Base-by-base conservation (phyloP, 768 basidiomycete genomes). In the Coprinellus micaceus region DNA sequence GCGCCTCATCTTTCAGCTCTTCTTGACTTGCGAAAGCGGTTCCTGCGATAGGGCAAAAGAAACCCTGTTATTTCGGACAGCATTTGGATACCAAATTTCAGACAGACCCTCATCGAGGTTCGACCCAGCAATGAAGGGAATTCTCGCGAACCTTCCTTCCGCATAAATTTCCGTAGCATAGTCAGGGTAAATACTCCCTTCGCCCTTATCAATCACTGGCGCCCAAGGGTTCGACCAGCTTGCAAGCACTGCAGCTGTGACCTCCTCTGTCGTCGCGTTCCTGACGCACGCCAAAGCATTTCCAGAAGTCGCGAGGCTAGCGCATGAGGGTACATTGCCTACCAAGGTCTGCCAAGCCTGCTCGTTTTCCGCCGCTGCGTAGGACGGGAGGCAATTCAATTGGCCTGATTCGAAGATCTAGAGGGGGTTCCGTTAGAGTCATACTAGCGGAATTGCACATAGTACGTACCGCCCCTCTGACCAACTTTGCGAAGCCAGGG, bases 111-210 rank as follows among this genome's bases (percentile, higher is more conserved):
- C 79, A 60, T 81, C 78, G 4, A 74, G 63, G 58, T 67, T 71
- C 5, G 75, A 73, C 13, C 79, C 78, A 44, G 74, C 64, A 25
- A 81, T 79, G 58, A 78, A 77, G 0, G 79, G 78, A 2, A 81
- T 55, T 17, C 64, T 61, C 0, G 74, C 61, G 49, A 71, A 71
- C 59, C 49, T 61, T 2, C 49, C 69, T 58, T 21, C 66, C 43
- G 54, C 52, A 5, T 66, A 62, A 10, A 77, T 65, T 28, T 54
- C 64, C 2, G 77, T 77, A 6, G 75, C 72, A 11, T 70, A 58
- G 45, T 75, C 78, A 1, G 73, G 74, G 37, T 76, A 62, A 2
- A 80, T 51, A 0, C 77, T 76, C 0, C 64, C 68, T 2, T 67
- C 67, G 0, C 77, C 77, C 2, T 41, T 13, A 47, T 81, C 79